A percentile compares a stretch with the other conserved stretches of the same genome.
phyloP scores from a whole-genome alignment of 2,329 filamentous ascomycete species.

The Thielaviopsis musarum region DNA sequence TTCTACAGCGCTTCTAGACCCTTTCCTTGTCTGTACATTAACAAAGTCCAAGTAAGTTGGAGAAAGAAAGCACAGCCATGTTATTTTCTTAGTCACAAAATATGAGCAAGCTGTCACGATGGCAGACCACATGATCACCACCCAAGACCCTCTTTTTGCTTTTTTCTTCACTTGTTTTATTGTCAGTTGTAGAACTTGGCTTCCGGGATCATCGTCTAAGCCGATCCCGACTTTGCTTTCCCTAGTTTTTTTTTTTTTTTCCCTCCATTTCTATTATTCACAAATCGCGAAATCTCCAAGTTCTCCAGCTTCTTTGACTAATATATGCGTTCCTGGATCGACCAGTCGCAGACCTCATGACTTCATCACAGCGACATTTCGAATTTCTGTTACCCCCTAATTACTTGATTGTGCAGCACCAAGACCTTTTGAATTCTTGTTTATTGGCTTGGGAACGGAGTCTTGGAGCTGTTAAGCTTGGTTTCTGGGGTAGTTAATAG shows the following conservation, averaged over 20 bases:
- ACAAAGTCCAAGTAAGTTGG: neutral
- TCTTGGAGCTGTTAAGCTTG: neutral
- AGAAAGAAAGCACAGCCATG: neutral
- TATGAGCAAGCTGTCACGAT: neutral
- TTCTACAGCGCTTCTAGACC: neutral
- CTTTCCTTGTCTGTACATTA: neutral
- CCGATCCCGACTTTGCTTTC: neutral
- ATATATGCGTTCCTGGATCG: neutral
- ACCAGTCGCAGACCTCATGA: neutral
- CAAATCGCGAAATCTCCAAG: neutral
- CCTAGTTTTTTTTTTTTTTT: too few relatives aligned
- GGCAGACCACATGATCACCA: neutral
- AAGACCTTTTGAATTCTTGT: neutral
- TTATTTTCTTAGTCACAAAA: neutral
- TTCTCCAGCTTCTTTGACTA: neutral
- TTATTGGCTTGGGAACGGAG: neutral
- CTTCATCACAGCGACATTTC: neutral
- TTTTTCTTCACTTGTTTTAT: too few relatives aligned
- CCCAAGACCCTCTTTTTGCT: neutral
- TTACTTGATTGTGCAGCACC: conserved; percentile 5
- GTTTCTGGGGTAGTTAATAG: neutral
- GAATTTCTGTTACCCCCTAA: conserved; percentile 9
- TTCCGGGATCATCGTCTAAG: neutral
- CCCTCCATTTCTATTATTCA: too few relatives aligned
- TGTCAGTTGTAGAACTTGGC: neutral